Conservation (phyloP, 2,329 filamentous ascomycete species). For the Monascus ruber region DNA sequence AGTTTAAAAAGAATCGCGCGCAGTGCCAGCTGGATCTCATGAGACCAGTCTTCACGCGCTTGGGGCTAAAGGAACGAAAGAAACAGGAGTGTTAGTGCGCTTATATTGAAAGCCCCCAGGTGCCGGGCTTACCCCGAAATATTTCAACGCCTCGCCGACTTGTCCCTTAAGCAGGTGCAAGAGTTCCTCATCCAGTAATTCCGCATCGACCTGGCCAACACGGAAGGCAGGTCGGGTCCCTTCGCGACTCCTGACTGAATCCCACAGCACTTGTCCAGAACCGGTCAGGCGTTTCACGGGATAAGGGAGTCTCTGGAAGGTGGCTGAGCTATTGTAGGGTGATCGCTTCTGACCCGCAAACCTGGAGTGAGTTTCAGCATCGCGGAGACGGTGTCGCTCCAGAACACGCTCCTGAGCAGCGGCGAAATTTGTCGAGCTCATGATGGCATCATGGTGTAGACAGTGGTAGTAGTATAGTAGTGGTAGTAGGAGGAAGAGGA, state of each 20-base stretch:
- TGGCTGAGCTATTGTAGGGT: conserved; percentile 37
- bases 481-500: not conserved
- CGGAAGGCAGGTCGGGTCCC: conserved; percentile 78
- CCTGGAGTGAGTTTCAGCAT: conserved; percentile 51
- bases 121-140: conserved; percentile 53
- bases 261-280: conserved; percentile 47
- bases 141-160: conserved; percentile 77
- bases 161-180: conserved; percentile 75
- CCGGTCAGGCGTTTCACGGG: conserved; percentile 48
- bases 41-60: conserved; percentile 72
- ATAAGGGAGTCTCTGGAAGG: conserved; percentile 48
- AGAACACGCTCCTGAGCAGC: conserved; percentile 80
- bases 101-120: too few species aligned
- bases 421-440: conserved; percentile 61
- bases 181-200: conserved; percentile 87
- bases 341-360: conserved; percentile 35
- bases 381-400: conserved; percentile 66
- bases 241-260: conserved; percentile 59
- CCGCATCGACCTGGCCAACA: conserved; percentile 91
- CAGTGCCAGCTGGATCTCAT: conserved; percentile 70
- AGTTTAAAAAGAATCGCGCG: conserved; percentile 82
- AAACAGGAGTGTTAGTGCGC: not conserved
- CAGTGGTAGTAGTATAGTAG: not conserved
- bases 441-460: conserved; percentile 27
- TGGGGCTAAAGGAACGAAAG: conserved; percentile 34